phyloP scores from a whole-genome alignment of 176 grass and related monocot genomes.

The Oryza coarctata region DNA sequence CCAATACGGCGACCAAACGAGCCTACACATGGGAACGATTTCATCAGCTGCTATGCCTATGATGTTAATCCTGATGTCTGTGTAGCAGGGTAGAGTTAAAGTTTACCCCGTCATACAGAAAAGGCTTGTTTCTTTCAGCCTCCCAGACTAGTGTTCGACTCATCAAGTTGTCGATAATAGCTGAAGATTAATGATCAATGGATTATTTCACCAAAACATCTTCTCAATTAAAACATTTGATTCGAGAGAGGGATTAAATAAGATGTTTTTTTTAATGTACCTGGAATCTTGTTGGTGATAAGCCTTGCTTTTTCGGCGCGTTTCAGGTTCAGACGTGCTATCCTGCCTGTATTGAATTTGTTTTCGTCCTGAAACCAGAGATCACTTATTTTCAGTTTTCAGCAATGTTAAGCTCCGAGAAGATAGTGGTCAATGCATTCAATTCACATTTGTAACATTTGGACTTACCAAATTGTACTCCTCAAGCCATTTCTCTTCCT shows the following conservation, averaged over 20 bases:
- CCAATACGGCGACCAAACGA: conserved; percentile 48
- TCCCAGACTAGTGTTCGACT: conserved; percentile 57
- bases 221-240: neutral
- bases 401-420: neutral
- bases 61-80: neutral
- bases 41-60: neutral
- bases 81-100: neutral
- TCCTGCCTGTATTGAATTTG: conserved; percentile 60
- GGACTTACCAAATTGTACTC: conserved; percentile 41
- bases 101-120: conserved; percentile 61
- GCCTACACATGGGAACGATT: conserved; percentile 12
- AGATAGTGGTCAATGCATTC: neutral
- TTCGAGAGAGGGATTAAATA: neutral
- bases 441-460: neutral
- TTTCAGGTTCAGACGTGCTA: conserved; percentile 54
- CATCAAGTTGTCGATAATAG: conserved; percentile 56
- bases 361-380: conserved; percentile 49
- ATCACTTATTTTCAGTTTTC: neutral
- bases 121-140: conserved; percentile 55
- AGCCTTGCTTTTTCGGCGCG: conserved; percentile 64
- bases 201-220: neutral
- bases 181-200: neutral
- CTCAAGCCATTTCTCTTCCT: conserved; percentile 67
- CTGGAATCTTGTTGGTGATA: conserved; percentile 54
- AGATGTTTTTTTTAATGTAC: neutral